Percentiles rank a stretch among this genome's conserved stretches.
Evolutionary conservation across 306 rosid species (phyloP).

Genomic region (Glycine latifolia): DNA sequence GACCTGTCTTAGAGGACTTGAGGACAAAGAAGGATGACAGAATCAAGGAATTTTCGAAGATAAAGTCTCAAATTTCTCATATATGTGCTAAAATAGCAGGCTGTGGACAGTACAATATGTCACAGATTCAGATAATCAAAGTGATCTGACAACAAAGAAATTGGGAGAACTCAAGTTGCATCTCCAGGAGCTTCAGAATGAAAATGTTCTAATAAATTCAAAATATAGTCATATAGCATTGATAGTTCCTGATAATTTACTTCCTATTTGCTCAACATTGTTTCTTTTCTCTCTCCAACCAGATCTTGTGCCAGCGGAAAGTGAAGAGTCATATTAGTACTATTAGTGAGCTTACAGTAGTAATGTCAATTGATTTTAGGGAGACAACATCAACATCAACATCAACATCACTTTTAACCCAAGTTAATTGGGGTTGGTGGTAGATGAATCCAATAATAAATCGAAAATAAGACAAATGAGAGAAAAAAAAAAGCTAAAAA

Average conservation of each 20-base stretch:
- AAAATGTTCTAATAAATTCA: slow-evolving; percentile 63
- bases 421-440: too few species aligned
- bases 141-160: slow-evolving; percentile 67
- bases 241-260: slow-evolving; percentile 1
- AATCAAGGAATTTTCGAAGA: slow-evolving; percentile 66
- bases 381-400: too few species aligned
- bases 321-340: slow-evolving; percentile 61
- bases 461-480: too few species aligned
- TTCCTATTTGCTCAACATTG: slow-evolving; percentile 28
- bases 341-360: slow-evolving; percentile 70
- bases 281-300: slow-evolving; percentile 36
- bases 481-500: too few species aligned
- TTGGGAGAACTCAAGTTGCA: slow-evolving; percentile 76
- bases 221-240: slow-evolving; percentile 29
- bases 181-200: slow-evolving; percentile 82
- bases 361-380: slow-evolving; percentile 74
- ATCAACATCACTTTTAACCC: too few species aligned
- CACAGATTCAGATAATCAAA: slow-evolving; percentile 54
- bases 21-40: slow-evolving; percentile 74
- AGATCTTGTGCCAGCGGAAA: slow-evolving; percentile 79
- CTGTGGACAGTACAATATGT: slow-evolving; percentile 47
- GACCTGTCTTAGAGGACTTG: slow-evolving; percentile 75
- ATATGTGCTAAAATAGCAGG: slow-evolving; percentile 81
- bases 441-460: too few species aligned
- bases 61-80: slow-evolving; percentile 67